phyloP scores from a whole-genome alignment of 306 rosid species.

The Cotoneaster glaucophyllus region DNA sequence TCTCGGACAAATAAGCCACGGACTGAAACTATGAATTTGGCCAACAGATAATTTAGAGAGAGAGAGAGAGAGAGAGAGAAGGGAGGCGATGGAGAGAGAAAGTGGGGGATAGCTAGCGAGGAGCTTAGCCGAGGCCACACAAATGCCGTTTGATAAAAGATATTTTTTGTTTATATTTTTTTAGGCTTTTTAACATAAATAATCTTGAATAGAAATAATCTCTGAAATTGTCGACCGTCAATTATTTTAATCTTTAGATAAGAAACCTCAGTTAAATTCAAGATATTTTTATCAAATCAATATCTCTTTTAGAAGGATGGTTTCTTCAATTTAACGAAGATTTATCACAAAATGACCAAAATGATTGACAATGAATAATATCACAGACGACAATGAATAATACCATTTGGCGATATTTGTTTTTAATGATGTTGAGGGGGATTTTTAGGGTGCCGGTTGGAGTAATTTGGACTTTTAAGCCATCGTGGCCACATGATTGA shows the following conservation, averaged over 20 bases:
- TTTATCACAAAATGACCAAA: no score
- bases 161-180: slow-evolving; percentile 6
- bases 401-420: no score
- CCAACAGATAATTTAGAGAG: slow-evolving; percentile 46
- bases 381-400: no score
- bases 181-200: no score
- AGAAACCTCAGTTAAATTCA: no score
- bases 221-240: fast-evolving
- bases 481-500: neutral
- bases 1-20: slow-evolving; percentile 28
- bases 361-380: no score
- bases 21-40: slow-evolving; percentile 37
- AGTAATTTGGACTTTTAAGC: neutral
- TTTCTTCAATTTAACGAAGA: no score
- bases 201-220: fast-evolving
- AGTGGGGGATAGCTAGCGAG: slow-evolving; percentile 39
- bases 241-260: fast-evolving
- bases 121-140: slow-evolving; percentile 83
- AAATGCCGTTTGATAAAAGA: slow-evolving; percentile 49
- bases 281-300: no score
- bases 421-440: neutral
- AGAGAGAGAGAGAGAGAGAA: slow-evolving; percentile 13
- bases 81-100: slow-evolving; percentile 15
- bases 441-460: slow-evolving; percentile 3
- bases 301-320: fast-evolving